Percentiles rank a stretch among this genome's conserved stretches.
Conservation (phyloP, 768 basidiomycete species). For the Strobilomyces confusus region DNA sequence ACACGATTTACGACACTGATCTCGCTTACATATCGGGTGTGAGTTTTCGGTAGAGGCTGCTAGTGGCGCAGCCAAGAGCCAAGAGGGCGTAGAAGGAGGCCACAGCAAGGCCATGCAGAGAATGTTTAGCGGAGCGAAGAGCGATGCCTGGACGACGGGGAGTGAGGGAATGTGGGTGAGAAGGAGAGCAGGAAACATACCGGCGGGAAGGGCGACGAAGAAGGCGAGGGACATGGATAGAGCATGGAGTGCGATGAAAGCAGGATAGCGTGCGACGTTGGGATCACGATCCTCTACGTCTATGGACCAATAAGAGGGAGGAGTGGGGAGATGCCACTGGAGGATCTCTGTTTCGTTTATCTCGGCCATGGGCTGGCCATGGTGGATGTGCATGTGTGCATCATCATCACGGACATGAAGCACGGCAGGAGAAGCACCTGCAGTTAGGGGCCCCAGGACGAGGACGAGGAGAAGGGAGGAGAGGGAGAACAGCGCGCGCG, state of each 20-base stretch:
- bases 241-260: conserved; percentile 71
- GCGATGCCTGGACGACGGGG: conserved; percentile 56
- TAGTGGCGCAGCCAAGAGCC: conserved; percentile 61
- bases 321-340: conserved; percentile 61
- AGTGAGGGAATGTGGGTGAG: not conserved
- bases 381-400: conserved; percentile 45
- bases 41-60: conserved; percentile 67
- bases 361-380: conserved; percentile 47
- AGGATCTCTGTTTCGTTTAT: conserved; percentile 79
- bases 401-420: conserved; percentile 25
- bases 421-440: conserved; percentile 12
- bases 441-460: conserved; percentile 16
- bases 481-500: not conserved
- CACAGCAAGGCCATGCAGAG: conserved; percentile 56
- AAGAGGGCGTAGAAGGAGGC: conserved; percentile 59
- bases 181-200: conserved; percentile 40
- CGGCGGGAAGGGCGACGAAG: conserved; percentile 76
- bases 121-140: conserved; percentile 72
- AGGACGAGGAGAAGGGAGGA: conserved; percentile 7
- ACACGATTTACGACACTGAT: conserved; percentile 16
- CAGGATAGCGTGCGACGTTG: conserved; percentile 50
- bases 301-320: conserved; percentile 78
- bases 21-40: conserved; percentile 75
- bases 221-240: conserved; percentile 74
- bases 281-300: conserved; percentile 59